Evolutionary conservation across 805 yeast genomes (phyloP).

Genomic region (Saccharomycopsis sp.): DNA sequence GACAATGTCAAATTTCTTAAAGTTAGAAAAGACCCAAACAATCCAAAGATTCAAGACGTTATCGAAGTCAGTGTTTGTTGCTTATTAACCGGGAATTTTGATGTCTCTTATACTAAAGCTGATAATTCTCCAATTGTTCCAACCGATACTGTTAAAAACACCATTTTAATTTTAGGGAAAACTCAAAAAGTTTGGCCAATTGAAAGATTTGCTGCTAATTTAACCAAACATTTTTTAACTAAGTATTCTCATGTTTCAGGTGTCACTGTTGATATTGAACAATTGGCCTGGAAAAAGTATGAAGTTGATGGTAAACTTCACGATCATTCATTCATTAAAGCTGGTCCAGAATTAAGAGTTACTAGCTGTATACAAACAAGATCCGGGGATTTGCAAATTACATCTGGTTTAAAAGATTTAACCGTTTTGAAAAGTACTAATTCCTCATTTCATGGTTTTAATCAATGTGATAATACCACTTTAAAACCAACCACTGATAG

Average conservation of each 20-base stretch:
- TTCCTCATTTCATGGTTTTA: slow-evolving; percentile 83
- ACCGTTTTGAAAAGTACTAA: slow-evolving; percentile 86
- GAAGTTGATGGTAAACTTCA: slow-evolving; percentile 65
- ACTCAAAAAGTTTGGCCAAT: slow-evolving; percentile 80
- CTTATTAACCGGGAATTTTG: slow-evolving; percentile 70
- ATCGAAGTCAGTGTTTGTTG: slow-evolving; percentile 77
- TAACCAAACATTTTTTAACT: slow-evolving; percentile 69
- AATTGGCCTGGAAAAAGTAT: slow-evolving; percentile 72
- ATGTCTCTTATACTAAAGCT: slow-evolving; percentile 73
- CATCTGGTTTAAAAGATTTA: slow-evolving; percentile 67
- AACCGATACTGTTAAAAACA: slow-evolving; percentile 89
- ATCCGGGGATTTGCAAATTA: slow-evolving; percentile 42
- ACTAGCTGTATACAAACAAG: slow-evolving; percentile 42
- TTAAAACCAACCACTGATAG: slow-evolving; percentile 76
- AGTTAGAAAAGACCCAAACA: slow-evolving; percentile 65
- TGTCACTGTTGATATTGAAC: slow-evolving; percentile 54
- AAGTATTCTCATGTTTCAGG: slow-evolving; percentile 74
- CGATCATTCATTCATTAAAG: slow-evolving; percentile 76
- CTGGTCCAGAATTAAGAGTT: slow-evolving; percentile 72
- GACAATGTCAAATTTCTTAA: slow-evolving; percentile 88
- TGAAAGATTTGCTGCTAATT: slow-evolving; percentile 78
- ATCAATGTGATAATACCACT: slow-evolving; percentile 82
- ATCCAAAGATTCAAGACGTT: slow-evolving; percentile 70
- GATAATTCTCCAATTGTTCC: slow-evolving; percentile 88
- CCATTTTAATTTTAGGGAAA: slow-evolving; percentile 75